Conservation (phyloP, 208 protist species). For the Trypanosoma cruzi region DNA sequence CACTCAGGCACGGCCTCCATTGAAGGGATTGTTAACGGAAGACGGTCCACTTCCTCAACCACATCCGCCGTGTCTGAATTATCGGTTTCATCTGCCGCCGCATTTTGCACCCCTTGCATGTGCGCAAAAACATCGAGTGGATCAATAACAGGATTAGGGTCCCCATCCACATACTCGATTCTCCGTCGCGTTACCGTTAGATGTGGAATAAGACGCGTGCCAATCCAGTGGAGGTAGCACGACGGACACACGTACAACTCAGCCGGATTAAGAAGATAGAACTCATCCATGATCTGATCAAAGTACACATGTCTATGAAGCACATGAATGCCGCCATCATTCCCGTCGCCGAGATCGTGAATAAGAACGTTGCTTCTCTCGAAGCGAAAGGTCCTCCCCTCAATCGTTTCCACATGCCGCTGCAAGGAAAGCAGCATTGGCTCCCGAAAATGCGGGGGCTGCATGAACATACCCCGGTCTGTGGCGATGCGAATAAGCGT, state of each 20-base stretch:
- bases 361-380: constrained; percentile 38
- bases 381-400: constrained; percentile 75
- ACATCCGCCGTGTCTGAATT: constrained; percentile 13
- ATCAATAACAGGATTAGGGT: constrained; percentile 54
- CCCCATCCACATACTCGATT: constrained; percentile 37
- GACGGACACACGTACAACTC: constrained; percentile 84
- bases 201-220: constrained; percentile 53
- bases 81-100: background rate
- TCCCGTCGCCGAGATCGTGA: constrained; percentile 3
- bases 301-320: constrained; percentile 79
- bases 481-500: constrained; percentile 85
- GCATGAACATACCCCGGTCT: constrained; percentile 82
- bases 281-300: constrained; percentile 87
- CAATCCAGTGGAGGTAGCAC: constrained; percentile 83
- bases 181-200: constrained; percentile 13
- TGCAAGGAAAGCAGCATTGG: constrained; percentile 53
- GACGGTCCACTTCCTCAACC: background rate
- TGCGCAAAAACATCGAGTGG: constrained; percentile 73
- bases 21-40: constrained; percentile 14
- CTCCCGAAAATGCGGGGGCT: constrained; percentile 89
- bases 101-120: constrained; percentile 36
- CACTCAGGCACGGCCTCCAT: constrained; percentile 16
- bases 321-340: constrained; percentile 33
- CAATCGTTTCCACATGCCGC: constrained; percentile 51
- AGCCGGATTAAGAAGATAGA: constrained; percentile 75